A percentile compares a stretch with the other conserved stretches of the same genome.
Evolutionary conservation across 306 rosid species (phyloP).

Genomic region (barrel medic (Medicago truncatula)): DNA sequence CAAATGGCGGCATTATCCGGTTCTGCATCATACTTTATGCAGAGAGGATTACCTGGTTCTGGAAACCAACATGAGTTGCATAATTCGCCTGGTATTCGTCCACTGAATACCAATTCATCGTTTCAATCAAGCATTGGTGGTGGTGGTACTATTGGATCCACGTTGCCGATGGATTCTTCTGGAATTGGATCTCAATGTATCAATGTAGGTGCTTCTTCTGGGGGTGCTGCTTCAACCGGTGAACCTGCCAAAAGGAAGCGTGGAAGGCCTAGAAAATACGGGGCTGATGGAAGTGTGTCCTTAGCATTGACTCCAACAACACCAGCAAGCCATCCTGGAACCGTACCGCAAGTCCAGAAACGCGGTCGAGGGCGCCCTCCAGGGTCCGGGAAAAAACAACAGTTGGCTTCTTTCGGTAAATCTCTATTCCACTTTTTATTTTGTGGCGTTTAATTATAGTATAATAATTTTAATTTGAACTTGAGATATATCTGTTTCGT

Average conservation of each 20-base stretch:
- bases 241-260: slow-evolving; percentile 85
- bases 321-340: slow-evolving; percentile 61
- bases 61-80: slow-evolving; percentile 71
- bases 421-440: slow-evolving; percentile 30
- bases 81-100: slow-evolving; percentile 57
- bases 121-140: slow-evolving; percentile 73
- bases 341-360: slow-evolving; percentile 58
- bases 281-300: slow-evolving; percentile 86
- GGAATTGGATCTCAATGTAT: slow-evolving; percentile 69
- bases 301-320: slow-evolving; percentile 77
- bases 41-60: slow-evolving; percentile 72
- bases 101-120: slow-evolving; percentile 63
- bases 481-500: slow-evolving; percentile 20
- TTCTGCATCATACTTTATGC: slow-evolving; percentile 78
- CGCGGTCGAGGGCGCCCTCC: slow-evolving; percentile 95
- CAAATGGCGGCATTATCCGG: slow-evolving; percentile 78
- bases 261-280: slow-evolving; percentile 96
- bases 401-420: slow-evolving; percentile 82
- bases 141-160: slow-evolving; percentile 69
- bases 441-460: neutral
- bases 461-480: slow-evolving; percentile 4
- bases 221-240: slow-evolving; percentile 49
- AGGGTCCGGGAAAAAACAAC: slow-evolving; percentile 92
- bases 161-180: slow-evolving; percentile 72
- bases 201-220: slow-evolving; percentile 65